Evolutionary conservation across 345 rosid genomes (phyloP).

Genomic region (Syzygium jambos): DNA sequence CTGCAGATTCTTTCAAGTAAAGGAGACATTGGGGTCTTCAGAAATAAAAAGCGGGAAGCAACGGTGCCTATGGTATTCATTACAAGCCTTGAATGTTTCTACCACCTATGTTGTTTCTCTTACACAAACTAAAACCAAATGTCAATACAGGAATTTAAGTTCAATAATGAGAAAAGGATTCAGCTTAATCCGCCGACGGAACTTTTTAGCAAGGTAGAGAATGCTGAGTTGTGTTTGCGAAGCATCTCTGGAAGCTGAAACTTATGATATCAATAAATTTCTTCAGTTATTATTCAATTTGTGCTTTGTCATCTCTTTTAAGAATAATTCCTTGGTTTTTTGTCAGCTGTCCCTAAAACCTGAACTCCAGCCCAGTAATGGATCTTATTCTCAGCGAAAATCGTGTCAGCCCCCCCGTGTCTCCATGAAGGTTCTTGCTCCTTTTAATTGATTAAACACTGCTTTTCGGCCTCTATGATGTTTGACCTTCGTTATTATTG

Average conservation of each 20-base stretch:
- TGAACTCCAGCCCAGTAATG: slow-evolving; percentile 42
- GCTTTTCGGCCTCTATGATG: background rate
- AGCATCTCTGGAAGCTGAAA: background rate
- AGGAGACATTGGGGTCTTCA: slow-evolving; percentile 70
- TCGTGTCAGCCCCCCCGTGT: slow-evolving; percentile 22
- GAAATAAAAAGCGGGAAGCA: slow-evolving; percentile 62
- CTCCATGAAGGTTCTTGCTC: slow-evolving; percentile 39
- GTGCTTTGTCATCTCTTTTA: background rate
- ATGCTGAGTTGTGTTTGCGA: background rate
- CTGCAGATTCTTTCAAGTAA: slow-evolving; percentile 70
- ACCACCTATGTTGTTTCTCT: background rate
- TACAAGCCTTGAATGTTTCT: background rate
- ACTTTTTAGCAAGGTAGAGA: slow-evolving; percentile 78
- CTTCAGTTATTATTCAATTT: background rate
- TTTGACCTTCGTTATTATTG: background rate
- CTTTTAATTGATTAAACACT: background rate
- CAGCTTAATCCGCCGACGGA: slow-evolving; percentile 62
- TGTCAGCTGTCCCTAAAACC: slow-evolving; percentile 58
- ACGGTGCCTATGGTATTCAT: slow-evolving; percentile 68
- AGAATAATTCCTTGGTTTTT: background rate
- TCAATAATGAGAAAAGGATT: slow-evolving; percentile 48
- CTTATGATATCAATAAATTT: background rate
- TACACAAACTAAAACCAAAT: background rate
- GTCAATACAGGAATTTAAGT: slow-evolving; percentile 63
- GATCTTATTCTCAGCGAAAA: slow-evolving; percentile 21